These are phyloP conservation scores for Arabis hirsuta DNA, from an alignment of 345 rosid genomes.

Conservation along the genomic window DNA sequence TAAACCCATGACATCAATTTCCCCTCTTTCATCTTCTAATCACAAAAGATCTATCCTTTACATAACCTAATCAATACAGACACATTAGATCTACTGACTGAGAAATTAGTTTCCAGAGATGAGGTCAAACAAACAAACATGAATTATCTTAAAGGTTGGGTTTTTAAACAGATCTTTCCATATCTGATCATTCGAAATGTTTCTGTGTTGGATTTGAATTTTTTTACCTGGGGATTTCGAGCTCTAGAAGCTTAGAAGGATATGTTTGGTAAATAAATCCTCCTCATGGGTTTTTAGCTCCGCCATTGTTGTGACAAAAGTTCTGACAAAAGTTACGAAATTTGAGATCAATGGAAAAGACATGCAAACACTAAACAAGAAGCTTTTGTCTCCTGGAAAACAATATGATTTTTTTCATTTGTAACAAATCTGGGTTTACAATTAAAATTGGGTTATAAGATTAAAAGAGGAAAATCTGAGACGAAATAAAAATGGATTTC, in stretches of 20 bases:
- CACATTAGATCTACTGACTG: slow-evolving; percentile 5
- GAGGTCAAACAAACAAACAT: slow-evolving; percentile 27
- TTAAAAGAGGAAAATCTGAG: slow-evolving; percentile 5
- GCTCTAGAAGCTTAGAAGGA: slow-evolving; percentile 23
- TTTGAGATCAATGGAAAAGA: slow-evolving; percentile 37
- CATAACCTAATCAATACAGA: slow-evolving; percentile 14
- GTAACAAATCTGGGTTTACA: slow-evolving; percentile 19
- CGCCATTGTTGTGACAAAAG: slow-evolving; percentile 38
- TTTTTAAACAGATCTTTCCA: slow-evolving; percentile 7
- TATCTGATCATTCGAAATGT: slow-evolving; percentile 15
- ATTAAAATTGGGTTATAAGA: background rate
- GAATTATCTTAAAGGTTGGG: background rate
- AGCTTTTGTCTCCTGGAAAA: background rate
- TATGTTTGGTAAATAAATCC: background rate
- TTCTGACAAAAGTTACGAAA: slow-evolving; percentile 18
- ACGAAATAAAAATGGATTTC: background rate
- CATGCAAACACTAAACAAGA: slow-evolving; percentile 37
- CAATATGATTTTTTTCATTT: background rate
- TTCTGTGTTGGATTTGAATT: slow-evolving; percentile 9
- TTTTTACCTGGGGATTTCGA: slow-evolving; percentile 32
- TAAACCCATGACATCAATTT: slow-evolving; percentile 34
- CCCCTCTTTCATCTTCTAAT: slow-evolving; percentile 17
- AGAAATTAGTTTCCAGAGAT: slow-evolving; percentile 1
- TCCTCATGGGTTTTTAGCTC: slow-evolving; percentile 30
- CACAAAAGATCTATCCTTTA: slow-evolving; percentile 19